These are phyloP conservation scores for Yamadazyma taylorii DNA, from an alignment of 1,139 yeast species.

Conservation along the genomic window DNA sequence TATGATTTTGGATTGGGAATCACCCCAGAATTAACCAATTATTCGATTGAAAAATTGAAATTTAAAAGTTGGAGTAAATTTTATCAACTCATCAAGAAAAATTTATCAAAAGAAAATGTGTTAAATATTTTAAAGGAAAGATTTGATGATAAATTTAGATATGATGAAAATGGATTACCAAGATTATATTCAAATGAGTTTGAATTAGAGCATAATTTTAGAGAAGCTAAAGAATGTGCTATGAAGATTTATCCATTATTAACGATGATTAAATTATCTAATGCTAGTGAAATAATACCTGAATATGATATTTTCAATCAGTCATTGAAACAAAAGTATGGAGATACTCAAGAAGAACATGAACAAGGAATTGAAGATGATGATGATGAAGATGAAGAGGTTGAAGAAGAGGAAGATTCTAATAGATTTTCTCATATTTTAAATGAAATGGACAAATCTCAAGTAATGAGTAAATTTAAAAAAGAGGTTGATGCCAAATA, in stretches of 20 bases:
- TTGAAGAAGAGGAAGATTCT: conserved; percentile 37
- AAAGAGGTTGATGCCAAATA: conserved; percentile 79
- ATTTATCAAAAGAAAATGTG: conserved; percentile 57
- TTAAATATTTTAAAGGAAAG: conserved; percentile 59
- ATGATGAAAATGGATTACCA: conserved; percentile 82
- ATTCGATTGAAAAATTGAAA: conserved; percentile 44
- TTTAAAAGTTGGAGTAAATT: conserved; percentile 66
- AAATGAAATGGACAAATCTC: conserved; percentile 55
- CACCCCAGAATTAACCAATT: conserved; percentile 37
- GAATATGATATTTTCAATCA: conserved; percentile 45
- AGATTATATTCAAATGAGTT: conserved; percentile 72
- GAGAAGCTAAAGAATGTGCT: conserved; percentile 58
- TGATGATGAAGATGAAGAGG: conserved; percentile 43
- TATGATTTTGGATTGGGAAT: conserved; percentile 71
- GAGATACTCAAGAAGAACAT: too few species aligned
- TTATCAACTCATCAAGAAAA: conserved; percentile 57
- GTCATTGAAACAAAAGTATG: conserved; percentile 23
- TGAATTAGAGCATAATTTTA: conserved; percentile 70
- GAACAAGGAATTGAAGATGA: conserved; percentile 20
- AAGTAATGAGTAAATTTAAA: conserved; percentile 61
- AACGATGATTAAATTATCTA: conserved; percentile 53
- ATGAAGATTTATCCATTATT: conserved; percentile 59
- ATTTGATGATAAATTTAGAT: conserved; percentile 82
- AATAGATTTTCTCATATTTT: conserved; percentile 57
- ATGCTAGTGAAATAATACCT: conserved; percentile 58